Percentiles rank a stretch among this genome's conserved stretches.
Conservation (phyloP, 371 early-diverging fungal species). For the Batrachochytrium dendrobatidis region DNA sequence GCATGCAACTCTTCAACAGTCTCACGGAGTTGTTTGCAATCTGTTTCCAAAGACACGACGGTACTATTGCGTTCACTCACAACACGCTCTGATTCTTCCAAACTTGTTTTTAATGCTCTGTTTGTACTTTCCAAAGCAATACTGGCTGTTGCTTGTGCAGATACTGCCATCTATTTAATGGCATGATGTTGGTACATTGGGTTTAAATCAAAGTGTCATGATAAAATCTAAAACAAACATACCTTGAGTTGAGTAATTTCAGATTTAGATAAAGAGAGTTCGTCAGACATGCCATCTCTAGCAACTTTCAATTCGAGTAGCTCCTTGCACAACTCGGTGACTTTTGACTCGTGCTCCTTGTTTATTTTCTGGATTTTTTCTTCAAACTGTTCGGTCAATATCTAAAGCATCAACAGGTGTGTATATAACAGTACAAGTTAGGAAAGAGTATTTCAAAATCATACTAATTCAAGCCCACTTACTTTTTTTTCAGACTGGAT, state of each 20-base stretch:
- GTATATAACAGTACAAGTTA: neutral
- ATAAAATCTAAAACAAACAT: neutral
- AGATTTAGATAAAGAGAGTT: neutral
- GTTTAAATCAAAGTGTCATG: neutral
- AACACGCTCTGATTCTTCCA: constrained; percentile 29
- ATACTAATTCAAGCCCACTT: neutral
- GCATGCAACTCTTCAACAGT: constrained; percentile 47
- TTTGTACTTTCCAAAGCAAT: neutral
- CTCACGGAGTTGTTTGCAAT: constrained; percentile 39
- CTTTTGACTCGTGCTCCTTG: neutral
- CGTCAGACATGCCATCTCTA: neutral
- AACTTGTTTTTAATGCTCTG: neutral
- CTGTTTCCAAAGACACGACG: constrained; percentile 31
- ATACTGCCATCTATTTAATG: neutral
- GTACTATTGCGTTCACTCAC: constrained; percentile 11
- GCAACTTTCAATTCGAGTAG: neutral
- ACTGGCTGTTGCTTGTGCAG: neutral
- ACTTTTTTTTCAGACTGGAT: constrained; percentile 32
- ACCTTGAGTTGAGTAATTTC: constrained; percentile 1
- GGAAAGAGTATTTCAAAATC: neutral
- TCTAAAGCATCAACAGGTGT: neutral
- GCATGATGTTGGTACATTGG: neutral
- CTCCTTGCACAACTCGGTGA: neutral
- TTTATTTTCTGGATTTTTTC: neutral
- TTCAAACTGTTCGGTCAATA: too few species aligned